Conservation (phyloP, 129 eudicot species). For the Sambucus nigra region DNA sequence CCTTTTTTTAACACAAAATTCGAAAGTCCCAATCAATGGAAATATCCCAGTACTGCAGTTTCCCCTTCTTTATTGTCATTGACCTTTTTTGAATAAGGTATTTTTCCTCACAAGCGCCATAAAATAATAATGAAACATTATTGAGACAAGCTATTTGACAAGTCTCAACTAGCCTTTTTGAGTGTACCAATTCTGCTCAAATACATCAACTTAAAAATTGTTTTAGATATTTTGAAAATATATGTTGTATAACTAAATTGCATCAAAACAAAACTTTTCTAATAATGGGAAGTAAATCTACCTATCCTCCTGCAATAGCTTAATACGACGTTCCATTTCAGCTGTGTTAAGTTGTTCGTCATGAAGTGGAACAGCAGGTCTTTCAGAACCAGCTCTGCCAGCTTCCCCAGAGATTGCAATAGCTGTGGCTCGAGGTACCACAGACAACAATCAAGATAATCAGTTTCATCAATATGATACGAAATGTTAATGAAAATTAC, state of each 20-base stretch:
- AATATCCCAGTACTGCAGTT: no score
- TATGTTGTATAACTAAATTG: not conserved
- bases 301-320: conserved; percentile 78
- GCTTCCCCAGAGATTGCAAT: conserved; percentile 34
- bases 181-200: no score
- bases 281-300: conserved; percentile 7
- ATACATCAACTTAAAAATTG: not conserved
- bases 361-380: conserved; percentile 27
- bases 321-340: conserved; percentile 73
- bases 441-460: conserved; percentile 17
- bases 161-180: no score
- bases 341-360: conserved; percentile 59
- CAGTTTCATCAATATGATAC: conserved; percentile 14
- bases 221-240: not conserved
- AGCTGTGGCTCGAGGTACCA: conserved; percentile 41
- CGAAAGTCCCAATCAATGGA: no score
- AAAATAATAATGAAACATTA: no score
- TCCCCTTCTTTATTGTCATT: no score
- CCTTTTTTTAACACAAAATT: no score
- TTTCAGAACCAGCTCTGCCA: conserved; percentile 32
- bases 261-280: not conserved
- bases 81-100: no score
- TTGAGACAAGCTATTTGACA: no score
- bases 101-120: no score
- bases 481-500: conserved; percentile 2